A percentile compares a stretch with the other conserved stretches of the same genome.
Evolutionary conservation across 805 yeast species (phyloP).

Genomic region (Vanderwaltozyma verrucispora): DNA sequence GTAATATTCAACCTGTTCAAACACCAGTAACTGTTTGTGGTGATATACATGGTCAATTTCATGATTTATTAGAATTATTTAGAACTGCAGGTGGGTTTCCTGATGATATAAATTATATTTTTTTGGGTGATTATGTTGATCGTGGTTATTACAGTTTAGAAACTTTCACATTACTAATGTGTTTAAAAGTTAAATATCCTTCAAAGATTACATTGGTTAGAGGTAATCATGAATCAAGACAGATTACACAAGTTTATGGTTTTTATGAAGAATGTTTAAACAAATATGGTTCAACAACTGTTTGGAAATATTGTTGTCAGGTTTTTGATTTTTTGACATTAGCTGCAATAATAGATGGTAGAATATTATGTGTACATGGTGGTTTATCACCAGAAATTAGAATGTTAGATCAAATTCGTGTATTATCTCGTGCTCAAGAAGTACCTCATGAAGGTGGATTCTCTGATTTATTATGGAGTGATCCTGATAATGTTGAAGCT

Average conservation of each 20-base stretch:
- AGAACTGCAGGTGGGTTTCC: conserved; percentile 92
- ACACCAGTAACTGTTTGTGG: conserved; percentile 95
- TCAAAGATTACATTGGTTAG: conserved; percentile 79
- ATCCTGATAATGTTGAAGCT: conserved; percentile 94
- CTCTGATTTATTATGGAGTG: conserved; percentile 96
- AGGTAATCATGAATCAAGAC: conserved; percentile 97
- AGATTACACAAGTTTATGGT: conserved; percentile 97
- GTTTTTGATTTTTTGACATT: conserved; percentile 89
- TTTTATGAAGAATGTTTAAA: conserved; percentile 92
- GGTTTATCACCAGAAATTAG: conserved; percentile 95
- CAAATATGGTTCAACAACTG: conserved; percentile 89
- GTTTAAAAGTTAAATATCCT: conserved; percentile 82
- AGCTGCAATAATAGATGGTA: conserved; percentile 94
- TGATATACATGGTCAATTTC: conserved; percentile 97
- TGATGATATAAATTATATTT: conserved; percentile 67
- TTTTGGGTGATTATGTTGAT: conserved; percentile 94
- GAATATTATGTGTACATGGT: conserved; percentile 91
- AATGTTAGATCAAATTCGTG: conserved; percentile 94
- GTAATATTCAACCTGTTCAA: conserved; percentile 87
- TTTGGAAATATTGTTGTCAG: conserved; percentile 94
- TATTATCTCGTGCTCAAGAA: conserved; percentile 90
- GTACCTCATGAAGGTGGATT: conserved; percentile 99
- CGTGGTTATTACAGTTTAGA: conserved; percentile 94
- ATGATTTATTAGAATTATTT: conserved; percentile 83
- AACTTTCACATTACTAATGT: conserved; percentile 89